A percentile compares a stretch with the other conserved stretches of the same genome.
Conservation (phyloP, 2,329 filamentous ascomycete species). For the Phoma sp. region DNA sequence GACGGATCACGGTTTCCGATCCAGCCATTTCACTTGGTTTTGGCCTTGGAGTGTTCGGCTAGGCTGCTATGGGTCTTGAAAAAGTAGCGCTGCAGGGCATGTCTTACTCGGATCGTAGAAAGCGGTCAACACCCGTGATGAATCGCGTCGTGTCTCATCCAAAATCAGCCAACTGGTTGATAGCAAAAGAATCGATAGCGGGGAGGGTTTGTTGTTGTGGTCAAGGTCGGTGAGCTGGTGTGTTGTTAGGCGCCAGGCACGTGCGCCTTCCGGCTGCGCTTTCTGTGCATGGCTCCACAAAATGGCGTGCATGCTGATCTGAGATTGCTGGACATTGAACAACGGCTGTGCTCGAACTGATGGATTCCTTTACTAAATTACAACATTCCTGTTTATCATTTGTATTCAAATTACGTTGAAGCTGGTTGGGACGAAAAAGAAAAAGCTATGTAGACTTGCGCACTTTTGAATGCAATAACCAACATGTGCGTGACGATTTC, state of each 20-base stretch:
- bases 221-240: constrained; percentile 25
- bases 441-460: too few relatives aligned
- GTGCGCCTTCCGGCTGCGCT: constrained; percentile 16
- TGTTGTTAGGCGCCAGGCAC: constrained; percentile 15
- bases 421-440: too few relatives aligned
- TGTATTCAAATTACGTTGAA: too few relatives aligned
- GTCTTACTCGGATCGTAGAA: constrained; percentile 31
- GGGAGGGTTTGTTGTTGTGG: constrained; percentile 22
- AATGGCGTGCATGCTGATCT: background rate
- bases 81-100: constrained; percentile 23
- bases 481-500: background rate
- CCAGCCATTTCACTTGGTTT: constrained; percentile 29
- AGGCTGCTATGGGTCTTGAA: constrained; percentile 20
- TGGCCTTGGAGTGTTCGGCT: constrained; percentile 16
- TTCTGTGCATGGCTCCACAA: constrained; percentile 15
- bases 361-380: too few relatives aligned
- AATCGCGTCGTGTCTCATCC: constrained; percentile 21
- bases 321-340: too few relatives aligned
- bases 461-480: too few relatives aligned
- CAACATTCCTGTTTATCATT: too few relatives aligned
- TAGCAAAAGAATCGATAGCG: constrained; percentile 16
- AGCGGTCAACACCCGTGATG: constrained; percentile 28
- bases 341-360: too few relatives aligned
- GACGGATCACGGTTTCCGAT: constrained; percentile 15
- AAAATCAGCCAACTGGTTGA: constrained; percentile 9